Evolutionary conservation across 1,139 yeast species (phyloP).

Genomic region (Magnusiomyces tetraspermus): DNA sequence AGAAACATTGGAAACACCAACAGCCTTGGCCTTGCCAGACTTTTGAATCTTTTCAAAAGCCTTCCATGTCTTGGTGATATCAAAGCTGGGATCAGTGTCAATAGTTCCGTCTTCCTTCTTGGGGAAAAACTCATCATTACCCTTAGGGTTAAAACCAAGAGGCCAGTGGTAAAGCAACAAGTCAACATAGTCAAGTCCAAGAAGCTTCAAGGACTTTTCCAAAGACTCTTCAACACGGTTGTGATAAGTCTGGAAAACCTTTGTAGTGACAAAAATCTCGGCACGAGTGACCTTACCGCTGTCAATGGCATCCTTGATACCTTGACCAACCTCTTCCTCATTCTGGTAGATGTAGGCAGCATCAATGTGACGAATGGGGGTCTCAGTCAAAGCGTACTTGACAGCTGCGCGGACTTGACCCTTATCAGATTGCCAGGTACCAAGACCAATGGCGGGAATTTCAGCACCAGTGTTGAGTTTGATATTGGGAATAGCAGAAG

Average conservation of each 20-base stretch:
- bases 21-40: slow-evolving; percentile 53
- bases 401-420: slow-evolving; percentile 29
- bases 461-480: slow-evolving; percentile 31
- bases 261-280: slow-evolving; percentile 66
- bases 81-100: slow-evolving; percentile 43
- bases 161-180: slow-evolving; percentile 89
- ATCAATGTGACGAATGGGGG: slow-evolving; percentile 56
- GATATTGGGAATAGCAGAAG: slow-evolving; percentile 15
- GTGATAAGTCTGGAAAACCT: slow-evolving; percentile 73
- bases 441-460: slow-evolving; percentile 46
- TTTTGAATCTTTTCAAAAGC: slow-evolving; percentile 50
- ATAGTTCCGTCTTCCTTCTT: slow-evolving; percentile 37
- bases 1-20: slow-evolving; percentile 76
- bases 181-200: slow-evolving; percentile 76
- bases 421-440: slow-evolving; percentile 51
- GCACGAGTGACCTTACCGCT: slow-evolving; percentile 36
- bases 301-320: slow-evolving; percentile 24
- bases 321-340: slow-evolving; percentile 49
- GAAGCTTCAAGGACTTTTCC: slow-evolving; percentile 50
- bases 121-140: slow-evolving; percentile 37
- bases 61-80: slow-evolving; percentile 59
- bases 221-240: slow-evolving; percentile 51
- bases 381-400: slow-evolving; percentile 19
- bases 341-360: slow-evolving; percentile 51
- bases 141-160: slow-evolving; percentile 40